phyloP scores from a whole-genome alignment of 2,329 filamentous ascomycete species.

The Diaporthe sp. region DNA sequence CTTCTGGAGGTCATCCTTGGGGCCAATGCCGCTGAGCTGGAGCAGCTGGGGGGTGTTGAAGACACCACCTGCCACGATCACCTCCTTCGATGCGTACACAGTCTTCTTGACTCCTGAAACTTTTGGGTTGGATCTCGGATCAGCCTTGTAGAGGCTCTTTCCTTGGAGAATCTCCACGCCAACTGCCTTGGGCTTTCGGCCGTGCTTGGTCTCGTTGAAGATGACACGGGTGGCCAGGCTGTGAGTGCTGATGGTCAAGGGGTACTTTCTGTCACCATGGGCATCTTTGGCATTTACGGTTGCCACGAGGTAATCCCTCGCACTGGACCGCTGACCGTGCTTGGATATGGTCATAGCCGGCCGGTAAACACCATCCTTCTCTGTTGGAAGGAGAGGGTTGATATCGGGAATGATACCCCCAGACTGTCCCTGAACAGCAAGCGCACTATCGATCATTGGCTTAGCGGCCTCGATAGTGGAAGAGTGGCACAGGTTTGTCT shows the following conservation, averaged over 20 bases:
- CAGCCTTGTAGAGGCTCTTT: conserved; percentile 51
- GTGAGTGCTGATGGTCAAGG: conserved; percentile 57
- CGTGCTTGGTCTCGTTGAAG: conserved; percentile 47
- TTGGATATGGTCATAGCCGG: conserved; percentile 61
- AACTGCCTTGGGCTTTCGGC: conserved; percentile 46
- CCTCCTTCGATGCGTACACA: conserved; percentile 54
- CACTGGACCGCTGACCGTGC: conserved; percentile 54
- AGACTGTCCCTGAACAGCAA: not conserved
- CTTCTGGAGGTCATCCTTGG: conserved; percentile 49
- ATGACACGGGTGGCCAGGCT: conserved; percentile 51
- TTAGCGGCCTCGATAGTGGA: conserved; percentile 57
- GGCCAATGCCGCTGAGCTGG: conserved; percentile 64
- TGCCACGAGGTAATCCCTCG: conserved; percentile 51
- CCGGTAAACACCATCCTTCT: conserved; percentile 45
- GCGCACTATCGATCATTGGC: conserved; percentile 8
- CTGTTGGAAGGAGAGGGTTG: conserved; percentile 19
- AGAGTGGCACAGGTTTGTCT: conserved; percentile 53
- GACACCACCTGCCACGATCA: conserved; percentile 63
- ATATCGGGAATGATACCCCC: conserved; percentile 30
- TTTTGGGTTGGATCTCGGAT: conserved; percentile 48
- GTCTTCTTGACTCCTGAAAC: conserved; percentile 48
- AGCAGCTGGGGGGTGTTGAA: conserved; percentile 67
- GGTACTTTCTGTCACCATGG: conserved; percentile 47
- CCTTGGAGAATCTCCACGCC: conserved; percentile 52
- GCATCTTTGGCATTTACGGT: conserved; percentile 54